A percentile compares a stretch with the other conserved stretches of the same genome.
Evolutionary conservation across 179 eudicot genomes (phyloP).

Genomic region (Vitellaria paradoxa): DNA sequence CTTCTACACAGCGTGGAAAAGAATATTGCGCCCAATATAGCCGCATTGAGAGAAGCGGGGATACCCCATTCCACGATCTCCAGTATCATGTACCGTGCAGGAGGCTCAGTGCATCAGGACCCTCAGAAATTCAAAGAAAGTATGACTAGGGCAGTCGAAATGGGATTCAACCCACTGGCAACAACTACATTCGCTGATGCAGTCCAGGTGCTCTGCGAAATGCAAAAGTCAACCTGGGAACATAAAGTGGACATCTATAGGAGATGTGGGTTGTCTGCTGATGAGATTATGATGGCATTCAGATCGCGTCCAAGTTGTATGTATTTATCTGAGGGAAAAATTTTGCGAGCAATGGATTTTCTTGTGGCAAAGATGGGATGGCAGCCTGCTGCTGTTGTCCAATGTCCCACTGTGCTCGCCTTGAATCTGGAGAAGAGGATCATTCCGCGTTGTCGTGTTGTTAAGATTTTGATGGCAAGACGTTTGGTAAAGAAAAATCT

Average conservation of each 20-base stretch:
- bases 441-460: neutral
- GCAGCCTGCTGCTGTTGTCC: neutral
- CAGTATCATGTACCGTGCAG: neutral
- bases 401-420: neutral
- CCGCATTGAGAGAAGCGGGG: neutral
- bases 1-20: neutral
- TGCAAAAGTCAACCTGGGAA: neutral
- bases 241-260: neutral
- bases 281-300: constrained; percentile 12
- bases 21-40: neutral
- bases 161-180: constrained; percentile 7
- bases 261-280: too few relatives aligned
- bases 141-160: neutral
- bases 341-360: neutral
- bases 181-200: constrained; percentile 12
- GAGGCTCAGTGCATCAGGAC: neutral
- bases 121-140: neutral
- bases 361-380: constrained; percentile 13
- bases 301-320: neutral
- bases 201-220: neutral
- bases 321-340: constrained; percentile 4
- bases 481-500: neutral
- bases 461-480: neutral
- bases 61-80: neutral
- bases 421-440: constrained; percentile 10